These are phyloP conservation scores for Orobanche coerulescens DNA, from an alignment of 257 asterid species.

Conservation along the genomic window DNA sequence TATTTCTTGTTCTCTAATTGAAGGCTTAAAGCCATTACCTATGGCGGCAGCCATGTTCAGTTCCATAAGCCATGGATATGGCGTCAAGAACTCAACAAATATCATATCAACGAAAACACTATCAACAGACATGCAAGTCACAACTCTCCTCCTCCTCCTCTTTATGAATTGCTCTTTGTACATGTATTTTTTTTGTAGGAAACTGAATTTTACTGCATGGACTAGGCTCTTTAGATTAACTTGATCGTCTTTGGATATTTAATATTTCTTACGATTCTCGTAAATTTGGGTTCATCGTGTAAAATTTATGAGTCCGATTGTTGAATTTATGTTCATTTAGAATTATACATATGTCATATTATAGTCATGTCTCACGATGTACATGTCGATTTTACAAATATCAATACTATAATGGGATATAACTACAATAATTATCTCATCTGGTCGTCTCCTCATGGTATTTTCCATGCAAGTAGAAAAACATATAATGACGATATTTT, in stretches of 20 bases:
- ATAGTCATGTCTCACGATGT: too few species aligned
- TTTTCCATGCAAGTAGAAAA: too few species aligned
- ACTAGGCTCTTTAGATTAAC: not conserved
- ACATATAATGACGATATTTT: too few species aligned
- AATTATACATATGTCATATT: too few species aligned
- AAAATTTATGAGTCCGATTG: too few species aligned
- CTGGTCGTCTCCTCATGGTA: too few species aligned
- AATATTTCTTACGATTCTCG: not conserved
- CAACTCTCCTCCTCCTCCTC: not conserved
- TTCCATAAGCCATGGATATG: slow-evolving; percentile 28
- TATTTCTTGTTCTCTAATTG: not conserved
- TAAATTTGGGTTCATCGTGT: too few species aligned
- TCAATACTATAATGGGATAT: too few species aligned
- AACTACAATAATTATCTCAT: too few species aligned
- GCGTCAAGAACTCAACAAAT: slow-evolving; percentile 22
- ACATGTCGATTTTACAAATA: too few species aligned
- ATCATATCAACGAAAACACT: slow-evolving; percentile 16
- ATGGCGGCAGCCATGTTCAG: slow-evolving; percentile 40
- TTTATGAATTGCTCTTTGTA: not conserved
- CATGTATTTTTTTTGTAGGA: not conserved
- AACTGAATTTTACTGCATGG: not conserved
- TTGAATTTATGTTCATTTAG: too few species aligned
- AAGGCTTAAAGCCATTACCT: slow-evolving; percentile 1
- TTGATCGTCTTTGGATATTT: not conserved
- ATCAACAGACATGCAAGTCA: slow-evolving; percentile 36